Evolutionary conservation across 2,329 filamentous ascomycete species (phyloP).

Genomic region (Sarocladiaceae sp.): DNA sequence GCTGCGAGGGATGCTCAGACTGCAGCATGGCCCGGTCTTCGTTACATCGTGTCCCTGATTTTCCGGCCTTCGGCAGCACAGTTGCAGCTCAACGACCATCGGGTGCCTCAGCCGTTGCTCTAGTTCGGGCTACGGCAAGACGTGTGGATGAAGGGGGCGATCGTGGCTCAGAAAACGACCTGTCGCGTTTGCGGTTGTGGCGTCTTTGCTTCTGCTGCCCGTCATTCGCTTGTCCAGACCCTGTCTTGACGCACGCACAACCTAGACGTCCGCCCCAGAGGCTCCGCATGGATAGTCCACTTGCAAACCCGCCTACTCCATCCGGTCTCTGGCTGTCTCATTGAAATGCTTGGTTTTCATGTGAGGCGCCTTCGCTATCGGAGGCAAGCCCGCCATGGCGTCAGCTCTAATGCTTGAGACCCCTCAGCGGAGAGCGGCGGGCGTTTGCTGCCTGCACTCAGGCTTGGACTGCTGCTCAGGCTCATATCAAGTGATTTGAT

Average conservation of each 20-base stretch:
- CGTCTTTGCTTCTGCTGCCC: not conserved
- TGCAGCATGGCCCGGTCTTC: not conserved
- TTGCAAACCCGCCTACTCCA: not conserved
- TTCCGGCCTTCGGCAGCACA: not conserved
- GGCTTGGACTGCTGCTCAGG: not conserved
- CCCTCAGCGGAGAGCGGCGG: not conserved
- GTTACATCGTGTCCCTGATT: not conserved
- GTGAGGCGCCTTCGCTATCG: constrained; percentile 1
- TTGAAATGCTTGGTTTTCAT: constrained; percentile 1
- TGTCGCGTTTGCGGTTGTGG: constrained; percentile 1
- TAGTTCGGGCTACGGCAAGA: not conserved
- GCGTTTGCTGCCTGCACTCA: not conserved
- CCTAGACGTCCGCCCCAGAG: not conserved
- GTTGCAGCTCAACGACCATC: not conserved
- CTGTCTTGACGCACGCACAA: constrained; percentile 4
- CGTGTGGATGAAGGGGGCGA: not conserved
- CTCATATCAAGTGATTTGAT: constrained; percentile 5
- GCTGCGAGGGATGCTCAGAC: constrained; percentile 1
- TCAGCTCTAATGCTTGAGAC: not conserved
- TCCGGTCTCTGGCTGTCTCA: constrained; percentile 8
- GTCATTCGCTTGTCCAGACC: not conserved
- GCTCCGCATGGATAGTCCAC: not conserved
- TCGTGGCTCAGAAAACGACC: not conserved
- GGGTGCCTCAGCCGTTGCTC: not conserved
- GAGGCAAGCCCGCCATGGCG: constrained; percentile 2